A percentile compares a stretch with the other conserved stretches of the same genome.
phyloP scores from a whole-genome alignment of 257 asterid species.

The Nicotiana noctiflora region DNA sequence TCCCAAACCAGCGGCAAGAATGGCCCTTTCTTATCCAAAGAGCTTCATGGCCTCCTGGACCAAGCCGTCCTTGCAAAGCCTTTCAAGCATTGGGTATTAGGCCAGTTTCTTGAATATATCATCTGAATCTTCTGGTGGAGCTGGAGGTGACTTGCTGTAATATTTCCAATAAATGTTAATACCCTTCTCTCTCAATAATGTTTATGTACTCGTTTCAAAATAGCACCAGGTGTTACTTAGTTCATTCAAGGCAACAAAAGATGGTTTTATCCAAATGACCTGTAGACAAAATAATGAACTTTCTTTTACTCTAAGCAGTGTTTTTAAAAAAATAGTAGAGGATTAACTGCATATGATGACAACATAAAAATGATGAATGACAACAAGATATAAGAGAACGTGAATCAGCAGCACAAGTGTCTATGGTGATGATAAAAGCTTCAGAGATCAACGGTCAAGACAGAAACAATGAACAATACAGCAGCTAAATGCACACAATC shows the following conservation, averaged over 20 bases:
- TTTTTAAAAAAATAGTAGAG: background rate
- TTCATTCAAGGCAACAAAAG: background rate
- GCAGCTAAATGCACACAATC: background rate
- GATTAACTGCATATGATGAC: background rate
- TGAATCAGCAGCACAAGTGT: background rate
- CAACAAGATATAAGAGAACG: background rate
- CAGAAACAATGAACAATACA: background rate
- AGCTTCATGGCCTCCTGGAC: conserved; percentile 79
- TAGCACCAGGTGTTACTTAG: background rate
- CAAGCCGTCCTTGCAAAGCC: conserved; percentile 77
- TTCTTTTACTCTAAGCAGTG: background rate
- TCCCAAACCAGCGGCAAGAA: conserved; percentile 74
- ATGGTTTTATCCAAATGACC: background rate
- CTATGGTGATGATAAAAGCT: background rate
- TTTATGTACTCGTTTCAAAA: background rate
- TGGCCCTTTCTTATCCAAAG: conserved; percentile 72
- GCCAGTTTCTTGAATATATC: conserved; percentile 75
- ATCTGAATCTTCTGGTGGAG: conserved; percentile 54
- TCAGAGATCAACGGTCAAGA: background rate
- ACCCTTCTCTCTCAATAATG: background rate
- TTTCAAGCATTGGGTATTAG: conserved; percentile 83
- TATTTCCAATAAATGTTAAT: background rate
- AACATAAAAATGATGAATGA: background rate
- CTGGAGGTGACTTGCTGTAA: conserved; percentile 13
- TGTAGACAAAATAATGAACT: background rate